Base-by-base conservation (phyloP, 768 basidiomycete genomes). In the Bullera alba region DNA sequence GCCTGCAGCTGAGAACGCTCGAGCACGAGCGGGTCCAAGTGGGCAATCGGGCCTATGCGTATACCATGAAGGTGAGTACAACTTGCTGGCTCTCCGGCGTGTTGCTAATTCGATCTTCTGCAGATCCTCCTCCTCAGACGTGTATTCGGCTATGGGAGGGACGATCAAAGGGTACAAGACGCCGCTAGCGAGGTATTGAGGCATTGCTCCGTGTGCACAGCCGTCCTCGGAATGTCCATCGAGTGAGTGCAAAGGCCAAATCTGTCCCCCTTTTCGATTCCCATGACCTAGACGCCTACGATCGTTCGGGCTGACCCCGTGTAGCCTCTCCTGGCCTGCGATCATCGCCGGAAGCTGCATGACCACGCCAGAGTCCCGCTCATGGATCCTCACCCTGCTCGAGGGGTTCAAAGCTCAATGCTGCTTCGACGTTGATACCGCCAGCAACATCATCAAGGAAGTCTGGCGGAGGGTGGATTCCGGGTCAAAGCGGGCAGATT, bases 391-490 rank as follows among this genome's bases (percentile, higher is more conserved):
- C 38, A 67, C 61, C 8, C 54, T 70, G 19, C 51, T 67, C 3
- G 65, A 67, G 35, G 63, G 63, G 1, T 70, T 67, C 61, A 67
- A 67, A 63, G 46, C 65, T 0, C 68, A 70, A 53, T 67, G 65
- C 43, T 70, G 68, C 48, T 70, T 70, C 48, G 68, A 70, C 41
- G 63, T 70, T 44, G 68, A 70, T 36, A 70, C 65, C 17, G 68
- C 68, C 12, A 42, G 29, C 22, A 26, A 55, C 38, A 70, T 70
- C 51, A 60, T 67, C 26, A 37, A 48, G 16, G 68, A 70, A 42
- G 59, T 61, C 4, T 70, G 68, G 68, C 42, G 58, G 35, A 32
- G 65, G 27, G 46, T 58, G 12, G 68, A 70, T 43, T 47, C 46
- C 2, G 53, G 57, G 7, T 55, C 61, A 38, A 25, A 25, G 4